phyloP scores from a whole-genome alignment of 805 yeast species.

The Dipodascopsis uninucleata region DNA sequence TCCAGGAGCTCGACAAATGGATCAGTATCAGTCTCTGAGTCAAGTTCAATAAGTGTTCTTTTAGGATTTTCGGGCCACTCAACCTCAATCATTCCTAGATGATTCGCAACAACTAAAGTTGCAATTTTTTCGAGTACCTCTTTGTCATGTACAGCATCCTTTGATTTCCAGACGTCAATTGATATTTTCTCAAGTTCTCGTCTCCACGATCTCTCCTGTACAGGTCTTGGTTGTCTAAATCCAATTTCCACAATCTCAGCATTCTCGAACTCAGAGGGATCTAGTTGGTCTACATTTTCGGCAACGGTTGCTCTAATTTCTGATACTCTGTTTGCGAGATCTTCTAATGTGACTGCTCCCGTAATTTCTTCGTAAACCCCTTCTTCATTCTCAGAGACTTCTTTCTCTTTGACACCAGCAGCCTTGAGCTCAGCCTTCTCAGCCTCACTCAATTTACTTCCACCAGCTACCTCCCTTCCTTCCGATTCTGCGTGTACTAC shows the following conservation, averaged over 20 bases:
- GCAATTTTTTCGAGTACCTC: slow-evolving; percentile 8
- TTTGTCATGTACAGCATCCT: slow-evolving; percentile 5
- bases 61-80: slow-evolving; percentile 7
- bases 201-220: slow-evolving; percentile 3
- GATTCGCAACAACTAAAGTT: slow-evolving; percentile 14
- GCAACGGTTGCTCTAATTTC: slow-evolving; percentile 3
- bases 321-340: slow-evolving; percentile 15
- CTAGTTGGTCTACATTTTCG: not conserved
- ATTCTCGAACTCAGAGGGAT: not conserved
- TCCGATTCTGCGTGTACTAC: no score
- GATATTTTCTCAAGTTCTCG: slow-evolving; percentile 5
- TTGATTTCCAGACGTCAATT: slow-evolving; percentile 12
- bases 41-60: not conserved
- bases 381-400: slow-evolving; percentile 4
- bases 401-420: not conserved
- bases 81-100: slow-evolving; percentile 12
- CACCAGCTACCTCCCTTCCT: no score
- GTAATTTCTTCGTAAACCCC: not conserved
- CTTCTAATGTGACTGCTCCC: slow-evolving; percentile 10
- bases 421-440: not conserved
- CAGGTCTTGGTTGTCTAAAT: slow-evolving; percentile 2
- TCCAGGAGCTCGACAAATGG: slow-evolving; percentile 5
- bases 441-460: no score
- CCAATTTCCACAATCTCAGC: slow-evolving; percentile 15
- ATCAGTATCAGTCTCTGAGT: not conserved